Evolutionary conservation across 2,329 filamentous ascomycete genomes (phyloP).

Genomic region (Phialophora chinensis): DNA sequence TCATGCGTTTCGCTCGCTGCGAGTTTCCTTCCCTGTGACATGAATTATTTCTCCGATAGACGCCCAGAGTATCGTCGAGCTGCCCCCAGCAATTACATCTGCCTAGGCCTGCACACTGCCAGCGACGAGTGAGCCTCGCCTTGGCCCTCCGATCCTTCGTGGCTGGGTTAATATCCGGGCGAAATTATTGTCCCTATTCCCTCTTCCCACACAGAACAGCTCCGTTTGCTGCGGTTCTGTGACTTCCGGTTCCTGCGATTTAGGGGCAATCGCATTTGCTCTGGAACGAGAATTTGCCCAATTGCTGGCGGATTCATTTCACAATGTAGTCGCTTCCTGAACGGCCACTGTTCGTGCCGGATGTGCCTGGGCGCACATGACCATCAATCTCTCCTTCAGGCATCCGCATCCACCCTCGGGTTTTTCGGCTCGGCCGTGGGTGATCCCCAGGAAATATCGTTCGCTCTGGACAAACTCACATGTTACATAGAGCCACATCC

Average conservation of each 20-base stretch:
- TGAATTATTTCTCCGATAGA: neutral
- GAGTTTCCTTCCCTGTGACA: neutral
- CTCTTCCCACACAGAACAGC: neutral
- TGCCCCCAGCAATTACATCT: neutral
- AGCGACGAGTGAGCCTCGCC: conserved; percentile 19
- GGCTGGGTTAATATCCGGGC: conserved; percentile 6
- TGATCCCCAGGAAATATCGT: neutral
- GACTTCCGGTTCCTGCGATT: neutral
- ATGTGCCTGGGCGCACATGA: neutral
- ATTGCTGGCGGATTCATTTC: neutral
- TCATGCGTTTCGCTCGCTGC: neutral
- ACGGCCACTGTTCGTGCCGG: neutral
- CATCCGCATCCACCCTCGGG: neutral
- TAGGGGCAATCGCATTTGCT: neutral
- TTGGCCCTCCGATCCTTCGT: conserved; percentile 17
- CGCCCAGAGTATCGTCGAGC: neutral
- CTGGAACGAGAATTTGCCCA: neutral
- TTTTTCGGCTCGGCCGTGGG: neutral
- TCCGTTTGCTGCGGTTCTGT: neutral
- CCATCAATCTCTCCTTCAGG: neutral
- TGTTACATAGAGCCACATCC: neutral
- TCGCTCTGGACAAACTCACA: neutral
- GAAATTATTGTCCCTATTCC: neutral
- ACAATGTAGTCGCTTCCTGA: neutral
- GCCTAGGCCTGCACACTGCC: conserved; percentile 8